phyloP scores from a whole-genome alignment of 2,329 filamentous ascomycete genomes.

The Aspergillus texensis region DNA sequence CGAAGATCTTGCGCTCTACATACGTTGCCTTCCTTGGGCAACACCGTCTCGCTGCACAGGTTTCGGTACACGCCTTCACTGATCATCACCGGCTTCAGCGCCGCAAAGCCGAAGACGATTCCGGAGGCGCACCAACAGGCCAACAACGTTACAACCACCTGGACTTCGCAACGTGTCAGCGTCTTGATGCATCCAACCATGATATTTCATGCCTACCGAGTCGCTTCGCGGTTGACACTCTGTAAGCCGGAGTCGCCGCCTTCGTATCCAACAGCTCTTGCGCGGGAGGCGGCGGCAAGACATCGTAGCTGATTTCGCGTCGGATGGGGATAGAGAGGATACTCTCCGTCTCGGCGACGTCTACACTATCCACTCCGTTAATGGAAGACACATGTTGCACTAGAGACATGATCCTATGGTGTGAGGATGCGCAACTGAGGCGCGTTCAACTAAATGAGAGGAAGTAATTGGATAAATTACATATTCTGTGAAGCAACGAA shows the following conservation, averaged over 20 bases:
- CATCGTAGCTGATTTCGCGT: slow-evolving; percentile 43
- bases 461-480: background rate
- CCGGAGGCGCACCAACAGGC: slow-evolving; percentile 78
- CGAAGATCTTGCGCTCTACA: slow-evolving; percentile 62
- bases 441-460: background rate
- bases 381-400: slow-evolving; percentile 1
- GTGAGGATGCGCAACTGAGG: background rate
- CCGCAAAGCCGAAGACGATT: slow-evolving; percentile 81
- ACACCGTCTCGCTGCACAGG: slow-evolving; percentile 59
- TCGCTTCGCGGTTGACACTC: slow-evolving; percentile 45
- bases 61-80: slow-evolving; percentile 71
- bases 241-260: slow-evolving; percentile 52
- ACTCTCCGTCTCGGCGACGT: background rate
- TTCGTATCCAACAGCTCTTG: slow-evolving; percentile 42
- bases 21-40: slow-evolving; percentile 52
- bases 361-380: background rate
- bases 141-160: slow-evolving; percentile 66
- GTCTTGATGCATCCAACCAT: background rate
- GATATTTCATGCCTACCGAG: slow-evolving; percentile 26
- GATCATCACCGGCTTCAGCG: slow-evolving; percentile 79
- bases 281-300: slow-evolving; percentile 46
- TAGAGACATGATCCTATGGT: background rate
- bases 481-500: background rate
- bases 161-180: slow-evolving; percentile 41
- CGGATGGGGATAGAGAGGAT: slow-evolving; percentile 20